Percentiles rank a stretch among this genome's conserved stretches.
Conservation (phyloP, 2,329 filamentous ascomycete species). For the Cladorrhinum sp. region DNA sequence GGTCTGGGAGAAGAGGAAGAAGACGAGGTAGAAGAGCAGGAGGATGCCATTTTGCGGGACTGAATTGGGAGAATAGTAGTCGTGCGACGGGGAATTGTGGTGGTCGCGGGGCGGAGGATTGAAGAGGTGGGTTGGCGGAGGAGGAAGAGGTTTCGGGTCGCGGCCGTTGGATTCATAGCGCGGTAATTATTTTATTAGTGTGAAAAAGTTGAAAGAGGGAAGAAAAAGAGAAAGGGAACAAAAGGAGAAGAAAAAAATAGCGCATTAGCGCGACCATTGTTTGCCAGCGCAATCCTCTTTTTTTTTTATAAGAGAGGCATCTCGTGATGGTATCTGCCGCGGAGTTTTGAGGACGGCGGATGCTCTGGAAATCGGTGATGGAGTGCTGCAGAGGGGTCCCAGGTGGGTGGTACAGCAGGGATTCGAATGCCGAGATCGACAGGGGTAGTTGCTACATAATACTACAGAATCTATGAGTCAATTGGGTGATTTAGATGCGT, state of each 20-base stretch:
- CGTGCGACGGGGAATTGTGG: not conserved
- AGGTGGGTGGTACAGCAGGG: not conserved
- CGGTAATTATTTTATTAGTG: not conserved
- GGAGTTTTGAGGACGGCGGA: slow-evolving; percentile 42
- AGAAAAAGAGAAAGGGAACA: not conserved
- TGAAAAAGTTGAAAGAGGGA: not conserved
- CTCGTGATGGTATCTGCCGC: slow-evolving; percentile 49
- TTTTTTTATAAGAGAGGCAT: slow-evolving; percentile 19
- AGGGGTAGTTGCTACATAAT: not conserved
- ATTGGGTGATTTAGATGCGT: no score
- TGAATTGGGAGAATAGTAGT: not conserved
- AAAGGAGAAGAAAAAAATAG: not conserved
- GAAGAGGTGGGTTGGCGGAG: not conserved
- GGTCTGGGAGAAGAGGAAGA: slow-evolving; percentile 25
- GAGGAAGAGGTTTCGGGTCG: not conserved
- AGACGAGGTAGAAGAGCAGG: slow-evolving; percentile 25
- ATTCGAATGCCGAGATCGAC: not conserved
- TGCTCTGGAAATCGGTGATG: not conserved
- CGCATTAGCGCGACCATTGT: not conserved
- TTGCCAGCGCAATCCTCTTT: slow-evolving; percentile 6
- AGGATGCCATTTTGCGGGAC: slow-evolving; percentile 32
- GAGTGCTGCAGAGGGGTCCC: not conserved
- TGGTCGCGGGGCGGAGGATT: not conserved
- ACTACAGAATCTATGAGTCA: not conserved
- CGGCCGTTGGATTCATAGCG: not conserved